Percentiles rank a stretch among this genome's conserved stretches.
Conservation (phyloP, 768 basidiomycete species). For the Russula lepida region DNA sequence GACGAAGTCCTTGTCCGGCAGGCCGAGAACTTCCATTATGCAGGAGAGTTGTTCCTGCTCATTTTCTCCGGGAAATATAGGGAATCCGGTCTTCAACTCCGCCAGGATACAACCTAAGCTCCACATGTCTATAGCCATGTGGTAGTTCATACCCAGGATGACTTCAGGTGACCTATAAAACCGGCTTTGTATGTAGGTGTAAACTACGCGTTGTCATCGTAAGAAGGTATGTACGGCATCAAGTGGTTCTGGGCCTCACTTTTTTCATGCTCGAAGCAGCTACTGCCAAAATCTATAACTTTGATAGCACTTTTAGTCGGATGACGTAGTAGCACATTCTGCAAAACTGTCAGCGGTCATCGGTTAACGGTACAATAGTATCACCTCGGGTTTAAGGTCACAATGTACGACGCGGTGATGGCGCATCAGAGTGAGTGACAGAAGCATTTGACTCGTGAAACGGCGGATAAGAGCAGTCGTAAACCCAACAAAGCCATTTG, state of each 20-base stretch:
- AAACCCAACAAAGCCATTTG: conserved; percentile 98
- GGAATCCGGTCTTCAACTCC: conserved; percentile 94
- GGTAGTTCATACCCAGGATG: conserved; percentile 97
- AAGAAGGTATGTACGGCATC: neutral
- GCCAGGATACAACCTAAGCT: conserved; percentile 97
- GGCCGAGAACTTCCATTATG: conserved; percentile 97
- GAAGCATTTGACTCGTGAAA: conserved; percentile 92
- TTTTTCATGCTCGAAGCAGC: conserved; percentile 97
- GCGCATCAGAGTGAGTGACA: conserved; percentile 86
- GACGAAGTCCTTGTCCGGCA: conserved; percentile 91
- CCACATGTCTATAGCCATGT: conserved; percentile 99
- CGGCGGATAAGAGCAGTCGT: conserved; percentile 90
- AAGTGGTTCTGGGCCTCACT: conserved; percentile 44
- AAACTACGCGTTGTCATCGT: conserved; percentile 49
- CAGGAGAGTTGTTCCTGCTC: conserved; percentile 97
- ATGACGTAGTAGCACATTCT: conserved; percentile 94
- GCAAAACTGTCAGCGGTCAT: conserved; percentile 1
- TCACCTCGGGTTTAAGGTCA: conserved; percentile 95
- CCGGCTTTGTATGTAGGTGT: conserved; percentile 98
- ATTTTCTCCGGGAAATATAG: conserved; percentile 98
- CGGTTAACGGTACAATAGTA: neutral
- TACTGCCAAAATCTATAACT: conserved; percentile 98
- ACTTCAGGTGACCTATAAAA: conserved; percentile 99
- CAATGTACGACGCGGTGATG: conserved; percentile 98
- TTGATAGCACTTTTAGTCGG: conserved; percentile 95